phyloP scores from a whole-genome alignment of 2,329 filamentous ascomycete species.

The Colletotrichum cordylinicola region DNA sequence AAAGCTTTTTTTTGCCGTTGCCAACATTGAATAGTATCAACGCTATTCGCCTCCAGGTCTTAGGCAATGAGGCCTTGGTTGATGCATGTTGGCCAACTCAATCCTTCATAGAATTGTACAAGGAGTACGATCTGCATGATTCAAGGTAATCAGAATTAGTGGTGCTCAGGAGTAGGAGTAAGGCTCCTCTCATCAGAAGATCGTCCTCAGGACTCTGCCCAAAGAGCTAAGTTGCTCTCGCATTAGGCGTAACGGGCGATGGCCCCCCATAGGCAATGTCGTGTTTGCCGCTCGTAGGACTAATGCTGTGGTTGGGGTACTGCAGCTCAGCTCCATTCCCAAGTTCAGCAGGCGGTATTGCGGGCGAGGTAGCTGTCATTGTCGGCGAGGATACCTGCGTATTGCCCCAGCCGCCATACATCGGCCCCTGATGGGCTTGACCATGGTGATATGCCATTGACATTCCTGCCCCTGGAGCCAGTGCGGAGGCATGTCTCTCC shows the following conservation, averaged over 20 bases:
- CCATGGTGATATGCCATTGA: background rate
- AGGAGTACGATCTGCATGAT: no score
- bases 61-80: no score
- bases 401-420: background rate
- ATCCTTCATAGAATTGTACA: no score
- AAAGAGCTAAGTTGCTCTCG: background rate
- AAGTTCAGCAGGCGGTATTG: background rate
- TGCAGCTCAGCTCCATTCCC: background rate
- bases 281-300: background rate
- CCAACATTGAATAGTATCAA: no score
- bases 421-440: background rate
- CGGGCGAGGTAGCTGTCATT: background rate
- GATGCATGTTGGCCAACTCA: no score
- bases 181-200: no score
- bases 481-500: fast-evolving
- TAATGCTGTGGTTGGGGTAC: background rate
- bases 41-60: no score
- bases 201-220: background rate
- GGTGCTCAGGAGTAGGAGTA: no score
- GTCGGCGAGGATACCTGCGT: background rate
- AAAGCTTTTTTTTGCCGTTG: no score
- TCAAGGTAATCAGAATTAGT: no score
- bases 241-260: fast-evolving
- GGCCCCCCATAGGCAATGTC: background rate
- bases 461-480: background rate